A percentile compares a stretch with the other conserved stretches of the same genome.
phyloP scores from a whole-genome alignment of 176 grass and related monocot species.

The Ananas comosus region DNA sequence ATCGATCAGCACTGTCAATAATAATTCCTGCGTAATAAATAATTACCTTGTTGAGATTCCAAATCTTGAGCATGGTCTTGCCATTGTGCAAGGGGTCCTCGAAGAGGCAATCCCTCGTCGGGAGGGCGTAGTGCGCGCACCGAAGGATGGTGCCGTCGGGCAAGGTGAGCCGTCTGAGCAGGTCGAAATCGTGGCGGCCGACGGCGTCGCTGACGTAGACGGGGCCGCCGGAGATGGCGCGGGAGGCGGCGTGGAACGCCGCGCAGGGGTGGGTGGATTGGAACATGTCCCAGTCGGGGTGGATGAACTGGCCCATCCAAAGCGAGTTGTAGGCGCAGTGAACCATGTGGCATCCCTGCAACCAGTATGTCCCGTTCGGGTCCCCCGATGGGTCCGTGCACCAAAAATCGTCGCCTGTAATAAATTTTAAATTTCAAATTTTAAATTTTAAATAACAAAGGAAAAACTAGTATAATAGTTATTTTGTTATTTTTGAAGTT shows the following conservation, averaged over 20 bases:
- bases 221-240: slow-evolving; percentile 81
- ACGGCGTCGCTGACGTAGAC: slow-evolving; percentile 80
- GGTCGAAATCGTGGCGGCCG: slow-evolving; percentile 58
- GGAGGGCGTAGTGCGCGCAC: slow-evolving; percentile 67
- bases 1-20: too few species aligned
- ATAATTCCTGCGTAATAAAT: too few species aligned
- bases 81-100: slow-evolving; percentile 62
- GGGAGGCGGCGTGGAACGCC: slow-evolving; percentile 88
- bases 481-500: background rate
- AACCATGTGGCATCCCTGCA: slow-evolving; percentile 99
- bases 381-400: slow-evolving; percentile 80
- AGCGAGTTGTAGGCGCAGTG: slow-evolving; percentile 93
- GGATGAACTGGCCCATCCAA: slow-evolving; percentile 99
- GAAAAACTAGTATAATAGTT: too few species aligned
- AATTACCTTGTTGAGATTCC: slow-evolving; percentile 60
- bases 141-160: slow-evolving; percentile 74
- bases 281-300: slow-evolving; percentile 99
- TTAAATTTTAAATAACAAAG: too few species aligned
- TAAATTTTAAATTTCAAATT: background rate
- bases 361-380: slow-evolving; percentile 84
- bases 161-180: slow-evolving; percentile 51
- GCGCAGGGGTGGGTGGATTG: slow-evolving; percentile 89
- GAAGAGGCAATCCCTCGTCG: slow-evolving; percentile 72
- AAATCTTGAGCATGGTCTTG: slow-evolving; percentile 79
- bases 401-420: slow-evolving; percentile 83